Percentiles rank a stretch among this genome's conserved stretches.
phyloP scores from a whole-genome alignment of 1,284 basidiomycete species.

The Taiwanofungus camphoratus region DNA sequence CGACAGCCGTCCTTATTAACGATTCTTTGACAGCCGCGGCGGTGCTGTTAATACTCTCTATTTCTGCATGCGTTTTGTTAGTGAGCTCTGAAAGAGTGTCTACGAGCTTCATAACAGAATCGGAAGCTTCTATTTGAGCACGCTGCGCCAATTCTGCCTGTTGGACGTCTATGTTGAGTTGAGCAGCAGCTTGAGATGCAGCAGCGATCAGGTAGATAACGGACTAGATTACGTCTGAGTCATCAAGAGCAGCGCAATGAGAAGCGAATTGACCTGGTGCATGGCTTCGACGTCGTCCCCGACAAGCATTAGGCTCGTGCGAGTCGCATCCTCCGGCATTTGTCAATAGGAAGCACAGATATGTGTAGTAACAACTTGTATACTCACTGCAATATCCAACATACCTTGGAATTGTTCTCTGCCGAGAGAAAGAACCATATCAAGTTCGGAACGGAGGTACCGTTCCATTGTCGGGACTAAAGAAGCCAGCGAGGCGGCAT shows the following conservation, averaged over 20 bases:
- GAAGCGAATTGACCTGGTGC: slow-evolving; percentile 23
- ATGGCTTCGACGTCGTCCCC: slow-evolving; percentile 22
- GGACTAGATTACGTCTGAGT: slow-evolving; percentile 3
- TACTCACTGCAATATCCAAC: slow-evolving; percentile 11
- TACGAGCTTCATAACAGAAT: slow-evolving; percentile 31
- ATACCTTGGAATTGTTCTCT: slow-evolving; percentile 12
- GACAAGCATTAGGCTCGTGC: slow-evolving; percentile 21
- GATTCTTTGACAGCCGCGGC: slow-evolving; percentile 30
- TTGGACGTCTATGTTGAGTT: slow-evolving; percentile 22
- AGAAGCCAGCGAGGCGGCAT: slow-evolving; percentile 3
- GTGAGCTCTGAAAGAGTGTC: slow-evolving; percentile 33
- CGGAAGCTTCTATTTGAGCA: slow-evolving; percentile 30
- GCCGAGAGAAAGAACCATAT: slow-evolving; percentile 6
- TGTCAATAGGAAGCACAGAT: too few species aligned
- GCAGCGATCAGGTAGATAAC: slow-evolving; percentile 18
- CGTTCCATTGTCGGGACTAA: slow-evolving; percentile 9
- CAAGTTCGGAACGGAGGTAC: slow-evolving; percentile 2
- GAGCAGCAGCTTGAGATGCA: slow-evolving; percentile 18
- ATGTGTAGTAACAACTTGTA: background rate
- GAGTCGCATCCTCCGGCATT: slow-evolving; percentile 23
- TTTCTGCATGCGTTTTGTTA: slow-evolving; percentile 33
- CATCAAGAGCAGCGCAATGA: background rate
- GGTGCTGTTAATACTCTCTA: slow-evolving; percentile 43
- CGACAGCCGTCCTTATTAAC: slow-evolving; percentile 1
- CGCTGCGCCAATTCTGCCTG: slow-evolving; percentile 27